Base-by-base conservation (phyloP, 805 yeast species). In the Metschnikowia similis region DNA sequence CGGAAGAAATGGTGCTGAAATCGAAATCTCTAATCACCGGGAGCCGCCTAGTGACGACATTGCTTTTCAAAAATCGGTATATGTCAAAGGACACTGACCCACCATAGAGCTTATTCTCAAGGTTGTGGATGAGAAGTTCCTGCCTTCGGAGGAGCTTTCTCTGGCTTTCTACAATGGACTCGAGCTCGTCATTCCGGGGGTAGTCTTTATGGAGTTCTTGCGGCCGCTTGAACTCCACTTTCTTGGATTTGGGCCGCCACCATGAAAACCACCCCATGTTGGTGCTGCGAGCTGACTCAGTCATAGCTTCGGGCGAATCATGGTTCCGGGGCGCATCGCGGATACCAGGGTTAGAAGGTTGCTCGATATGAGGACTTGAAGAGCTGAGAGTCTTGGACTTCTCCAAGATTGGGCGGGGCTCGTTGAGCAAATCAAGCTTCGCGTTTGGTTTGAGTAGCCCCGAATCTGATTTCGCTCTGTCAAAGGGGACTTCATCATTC, bases 91-190 rank as follows among this genome's bases (percentile, higher is more conserved):
- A 7, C 2, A 6, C 8, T 11, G 39, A 27, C 11, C 46, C 46
- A 10, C 46, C 34, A 28, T 43, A 43, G 40, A 43, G 46, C 46
- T 28, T 35, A 26, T 10, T 43, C 27, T 43, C 46, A n/a, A 43
- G 46, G 27, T 35, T 43, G 14, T 27, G 46, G 11, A 43, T 43
- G 32, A 43, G 39, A 21, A 28, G 32, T 16, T 43, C 46, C n/a
- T 43, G 46, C 27, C 28, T 43, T 4, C 35, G 31, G 16, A 43
- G 26, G 11, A 34, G 38, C 21, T 43, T 34, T 9, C 13, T 35
- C 28, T 43, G 46, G 16, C 21, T 43, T 9, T 43, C 39, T 4
- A 43, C 39, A 16, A 43, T 21, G 9, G 40, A 14, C 17, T 27
- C 10, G 39, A 43, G 39, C 28, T 35, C 35, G 28, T 14, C 4